Evolutionary conservation across 106 monocot genomes (phyloP), one percentile per base, ranked within the genome.

Genomic region (Acorus calamus): DNA sequence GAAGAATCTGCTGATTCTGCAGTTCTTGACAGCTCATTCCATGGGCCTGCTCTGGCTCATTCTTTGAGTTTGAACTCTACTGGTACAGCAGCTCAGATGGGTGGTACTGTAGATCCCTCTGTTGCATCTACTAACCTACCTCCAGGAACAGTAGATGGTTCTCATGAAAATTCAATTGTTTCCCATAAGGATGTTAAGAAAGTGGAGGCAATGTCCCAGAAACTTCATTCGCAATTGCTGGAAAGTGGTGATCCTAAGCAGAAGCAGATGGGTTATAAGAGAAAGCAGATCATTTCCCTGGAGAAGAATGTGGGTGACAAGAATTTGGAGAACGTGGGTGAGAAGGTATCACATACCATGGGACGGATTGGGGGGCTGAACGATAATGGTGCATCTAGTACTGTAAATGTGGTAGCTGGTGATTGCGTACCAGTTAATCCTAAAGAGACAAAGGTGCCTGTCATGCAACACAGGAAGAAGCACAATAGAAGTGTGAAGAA

Each of bases 391-490:
- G 76, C 76, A 8, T 4, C 49, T 28, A 45, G 6, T 3, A 0
- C 9, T 52, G 8, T 53, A 46, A 42, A 48, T 58, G 50, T 46
- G 47, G 5, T 62, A 7, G 52, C 11, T 14, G 53, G 8, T 74
- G 67, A 62, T 55, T 52, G 13, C 28, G 10, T 58, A 28, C 52
- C 55, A 6, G 47, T 43, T 59, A 56, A 53, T 44, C 10, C 10
- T 49, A 73, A 58, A 44, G 65, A 57, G 11, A 7, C 3, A 9
- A 72, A 72, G 8, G 79, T 73, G 44, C 14, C 51, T 46, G 45
- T 62, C 47, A 4, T 70, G 43, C 91, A 72, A 53, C 72, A 75
- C 46, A 79, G 60, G 69, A 96, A 79, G 62, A 89, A 55, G 64
- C 74, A 79, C 49, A 74, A 65, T 13, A 66, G 75, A 41, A 78